These are phyloP conservation scores for Aspergillus cavernicola DNA, from an alignment of 495 filamentous ascomycete species.

Conservation along the genomic window DNA sequence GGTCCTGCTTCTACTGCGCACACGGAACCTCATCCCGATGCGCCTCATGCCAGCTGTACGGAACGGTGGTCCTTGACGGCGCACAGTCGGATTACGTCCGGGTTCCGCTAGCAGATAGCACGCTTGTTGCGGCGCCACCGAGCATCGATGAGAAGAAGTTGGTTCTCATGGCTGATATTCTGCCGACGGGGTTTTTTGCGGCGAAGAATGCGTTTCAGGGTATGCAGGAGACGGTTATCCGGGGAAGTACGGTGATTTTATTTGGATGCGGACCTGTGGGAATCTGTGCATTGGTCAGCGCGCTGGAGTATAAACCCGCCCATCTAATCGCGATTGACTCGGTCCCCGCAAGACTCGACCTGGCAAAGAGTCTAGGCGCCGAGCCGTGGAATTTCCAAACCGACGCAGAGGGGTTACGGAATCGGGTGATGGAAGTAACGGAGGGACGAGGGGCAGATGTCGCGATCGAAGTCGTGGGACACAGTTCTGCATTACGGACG, in stretches of 20 bases:
- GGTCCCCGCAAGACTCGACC: constrained; percentile 64
- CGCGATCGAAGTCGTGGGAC: constrained; percentile 82
- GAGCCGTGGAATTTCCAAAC: constrained; percentile 68
- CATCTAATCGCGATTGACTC: constrained; percentile 79
- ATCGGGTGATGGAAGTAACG: constrained; percentile 67
- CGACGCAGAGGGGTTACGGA: constrained; percentile 55
- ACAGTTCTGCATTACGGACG: constrained; percentile 69
- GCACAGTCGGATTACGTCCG: constrained; percentile 86
- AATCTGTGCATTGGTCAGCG: constrained; percentile 75
- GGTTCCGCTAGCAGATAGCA: constrained; percentile 76
- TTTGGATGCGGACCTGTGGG: constrained; percentile 87
- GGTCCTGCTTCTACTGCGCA: constrained; percentile 79
- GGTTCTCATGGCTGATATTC: constrained; percentile 57
- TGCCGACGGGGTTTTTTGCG: constrained; percentile 81
- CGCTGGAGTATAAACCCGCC: constrained; percentile 67
- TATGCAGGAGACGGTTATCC: constrained; percentile 49
- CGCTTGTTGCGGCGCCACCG: constrained; percentile 62
- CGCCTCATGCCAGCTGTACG: constrained; percentile 62
- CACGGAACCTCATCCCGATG: constrained; percentile 52
- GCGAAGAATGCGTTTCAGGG: constrained; percentile 67
- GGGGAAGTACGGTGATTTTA: constrained; percentile 65
- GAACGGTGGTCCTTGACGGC: constrained; percentile 66
- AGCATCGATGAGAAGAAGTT: constrained; percentile 70
- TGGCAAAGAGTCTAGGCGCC: constrained; percentile 69
- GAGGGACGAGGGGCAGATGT: constrained; percentile 70